These are phyloP conservation scores for Rubus idaeus DNA, from an alignment of 306 rosid species.

Conservation along the genomic window DNA sequence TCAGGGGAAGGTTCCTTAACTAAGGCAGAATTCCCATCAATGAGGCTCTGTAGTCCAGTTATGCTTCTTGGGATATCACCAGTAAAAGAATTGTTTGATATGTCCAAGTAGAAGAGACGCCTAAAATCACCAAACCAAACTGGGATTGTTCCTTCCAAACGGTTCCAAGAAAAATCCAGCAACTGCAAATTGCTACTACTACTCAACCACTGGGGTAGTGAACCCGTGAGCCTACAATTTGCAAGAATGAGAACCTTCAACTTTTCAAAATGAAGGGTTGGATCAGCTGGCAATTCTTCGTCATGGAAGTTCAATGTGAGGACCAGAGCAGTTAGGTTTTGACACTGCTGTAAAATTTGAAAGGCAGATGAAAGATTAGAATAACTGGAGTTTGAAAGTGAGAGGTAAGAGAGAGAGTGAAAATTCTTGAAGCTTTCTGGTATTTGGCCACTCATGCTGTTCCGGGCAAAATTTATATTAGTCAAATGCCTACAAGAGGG, in stretches of 20 bases:
- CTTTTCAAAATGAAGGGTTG: slow-evolving; percentile 22
- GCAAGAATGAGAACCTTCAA: slow-evolving; percentile 34
- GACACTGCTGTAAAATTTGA: slow-evolving; percentile 34
- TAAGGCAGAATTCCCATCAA: background rate
- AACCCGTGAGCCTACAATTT: slow-evolving; percentile 39
- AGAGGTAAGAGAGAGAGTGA: slow-evolving; percentile 24
- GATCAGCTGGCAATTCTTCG: slow-evolving; percentile 34
- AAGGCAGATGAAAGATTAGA: slow-evolving; percentile 39
- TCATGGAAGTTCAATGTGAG: slow-evolving; percentile 30
- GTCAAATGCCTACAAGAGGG: slow-evolving; percentile 32
- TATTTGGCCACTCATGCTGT: slow-evolving; percentile 22
- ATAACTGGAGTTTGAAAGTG: slow-evolving; percentile 23
- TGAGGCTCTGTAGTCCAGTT: slow-evolving; percentile 8
- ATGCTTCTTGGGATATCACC: slow-evolving; percentile 28
- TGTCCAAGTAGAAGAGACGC: slow-evolving; percentile 27
- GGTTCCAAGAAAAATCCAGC: slow-evolving; percentile 50
- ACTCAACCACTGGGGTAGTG: slow-evolving; percentile 49
- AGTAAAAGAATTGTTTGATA: slow-evolving; percentile 46
- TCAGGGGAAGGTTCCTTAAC: background rate
- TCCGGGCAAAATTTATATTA: slow-evolving; percentile 26
- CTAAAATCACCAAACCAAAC: slow-evolving; percentile 37
- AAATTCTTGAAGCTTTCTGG: slow-evolving; percentile 33
- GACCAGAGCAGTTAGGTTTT: slow-evolving; percentile 26
- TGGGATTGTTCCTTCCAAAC: slow-evolving; percentile 33
- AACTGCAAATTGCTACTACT: slow-evolving; percentile 36